These are phyloP conservation scores for Calonectria pteridis DNA, from an alignment of 2,329 filamentous ascomycete species.

Conservation along the genomic window DNA sequence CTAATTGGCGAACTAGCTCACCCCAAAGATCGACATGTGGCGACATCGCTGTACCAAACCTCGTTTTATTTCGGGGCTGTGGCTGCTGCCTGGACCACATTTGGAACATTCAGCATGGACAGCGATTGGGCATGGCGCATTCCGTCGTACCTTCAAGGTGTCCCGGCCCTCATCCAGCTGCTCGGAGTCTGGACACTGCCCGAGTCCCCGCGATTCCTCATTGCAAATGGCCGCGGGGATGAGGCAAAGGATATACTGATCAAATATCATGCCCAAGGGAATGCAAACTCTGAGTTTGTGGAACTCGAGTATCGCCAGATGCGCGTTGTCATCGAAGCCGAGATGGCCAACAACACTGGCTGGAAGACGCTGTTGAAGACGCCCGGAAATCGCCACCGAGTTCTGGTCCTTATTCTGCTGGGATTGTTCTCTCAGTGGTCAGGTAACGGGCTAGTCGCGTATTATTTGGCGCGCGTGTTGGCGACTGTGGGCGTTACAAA, in stretches of 20 bases:
- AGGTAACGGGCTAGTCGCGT: slow-evolving; percentile 29
- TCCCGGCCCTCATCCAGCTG: slow-evolving; percentile 31
- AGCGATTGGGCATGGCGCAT: slow-evolving; percentile 50
- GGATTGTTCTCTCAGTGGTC: slow-evolving; percentile 38
- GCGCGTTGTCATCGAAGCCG: slow-evolving; percentile 30
- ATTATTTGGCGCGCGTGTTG: slow-evolving; percentile 28
- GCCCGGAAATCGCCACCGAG: slow-evolving; percentile 21
- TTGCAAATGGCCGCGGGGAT: slow-evolving; percentile 51
- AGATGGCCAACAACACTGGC: slow-evolving; percentile 22
- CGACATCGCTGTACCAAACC: slow-evolving; percentile 65
- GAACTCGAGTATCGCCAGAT: slow-evolving; percentile 34
- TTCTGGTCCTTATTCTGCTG: slow-evolving; percentile 25
- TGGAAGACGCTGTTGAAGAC: slow-evolving; percentile 28
- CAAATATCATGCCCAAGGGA: slow-evolving; percentile 27
- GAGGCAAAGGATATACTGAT: slow-evolving; percentile 47
- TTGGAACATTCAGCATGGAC: slow-evolving; percentile 50
- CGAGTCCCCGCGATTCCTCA: slow-evolving; percentile 73
- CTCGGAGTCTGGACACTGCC: slow-evolving; percentile 63
- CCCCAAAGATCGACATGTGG: slow-evolving; percentile 64
- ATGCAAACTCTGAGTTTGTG: slow-evolving; percentile 10
- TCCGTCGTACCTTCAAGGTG: slow-evolving; percentile 42
- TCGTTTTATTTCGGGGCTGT: slow-evolving; percentile 61
- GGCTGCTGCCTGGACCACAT: slow-evolving; percentile 56
- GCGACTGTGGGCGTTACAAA: slow-evolving; percentile 27
- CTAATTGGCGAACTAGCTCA: slow-evolving; percentile 66